phyloP scores from a whole-genome alignment of 2,329 filamentous ascomycete genomes.

The Clarireedia paspali region DNA sequence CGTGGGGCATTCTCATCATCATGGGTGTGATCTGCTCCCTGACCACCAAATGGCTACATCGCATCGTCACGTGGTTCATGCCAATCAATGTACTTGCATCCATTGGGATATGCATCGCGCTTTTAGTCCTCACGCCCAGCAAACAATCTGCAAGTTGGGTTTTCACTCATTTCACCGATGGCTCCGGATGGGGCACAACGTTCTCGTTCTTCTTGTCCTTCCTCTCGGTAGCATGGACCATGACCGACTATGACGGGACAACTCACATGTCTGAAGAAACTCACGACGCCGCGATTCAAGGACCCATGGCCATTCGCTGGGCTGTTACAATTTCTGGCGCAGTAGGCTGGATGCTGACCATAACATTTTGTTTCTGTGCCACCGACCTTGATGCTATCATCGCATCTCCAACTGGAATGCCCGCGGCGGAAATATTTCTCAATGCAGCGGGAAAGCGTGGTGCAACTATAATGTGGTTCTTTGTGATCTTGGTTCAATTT shows the following conservation, averaged over 20 bases:
- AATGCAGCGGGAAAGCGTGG: conserved; percentile 50
- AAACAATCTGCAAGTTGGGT: conserved; percentile 52
- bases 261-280: conserved; percentile 64
- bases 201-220: conserved; percentile 56
- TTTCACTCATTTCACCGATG: conserved; percentile 52
- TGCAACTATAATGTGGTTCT: conserved; percentile 54
- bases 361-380: conserved; percentile 57
- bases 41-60: conserved; percentile 50
- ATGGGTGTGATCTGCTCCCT: conserved; percentile 54
- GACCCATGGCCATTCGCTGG: conserved; percentile 50
- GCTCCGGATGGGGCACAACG: conserved; percentile 51
- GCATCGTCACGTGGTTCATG: conserved; percentile 56
- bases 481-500: conserved; percentile 55
- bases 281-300: conserved; percentile 52
- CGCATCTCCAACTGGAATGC: conserved; percentile 49
- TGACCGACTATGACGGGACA: conserved; percentile 62
- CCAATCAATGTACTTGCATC: conserved; percentile 57
- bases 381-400: conserved; percentile 50
- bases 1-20: conserved; percentile 45
- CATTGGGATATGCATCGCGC: conserved; percentile 49
- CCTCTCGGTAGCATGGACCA: conserved; percentile 52
- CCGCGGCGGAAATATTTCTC: conserved; percentile 51
- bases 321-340: conserved; percentile 52
- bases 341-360: conserved; percentile 54
- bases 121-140: conserved; percentile 50